These are phyloP conservation scores for Plasmodium reichenowi DNA, from an alignment of 169 alveolate genomes.

Conservation along the genomic window DNA sequence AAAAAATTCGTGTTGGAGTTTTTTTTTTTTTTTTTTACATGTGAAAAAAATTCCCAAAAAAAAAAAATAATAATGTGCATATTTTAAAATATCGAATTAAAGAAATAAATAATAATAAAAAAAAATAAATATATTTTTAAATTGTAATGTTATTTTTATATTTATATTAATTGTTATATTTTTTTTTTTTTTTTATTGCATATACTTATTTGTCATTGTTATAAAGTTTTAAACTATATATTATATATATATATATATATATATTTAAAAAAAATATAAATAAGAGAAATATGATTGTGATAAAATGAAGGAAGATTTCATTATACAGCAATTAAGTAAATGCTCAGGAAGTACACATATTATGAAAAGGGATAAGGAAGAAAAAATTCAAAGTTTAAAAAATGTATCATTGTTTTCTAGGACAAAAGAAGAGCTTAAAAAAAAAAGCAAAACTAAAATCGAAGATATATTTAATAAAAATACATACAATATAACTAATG, in stretches of 20 bases:
- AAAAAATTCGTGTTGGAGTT: neutral
- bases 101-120: no score
- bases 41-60: neutral
- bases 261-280: neutral
- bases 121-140: no score
- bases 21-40: neutral
- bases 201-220: no score
- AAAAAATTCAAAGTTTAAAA: conserved; percentile 12
- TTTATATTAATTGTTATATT: no score
- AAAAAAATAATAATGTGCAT: no score
- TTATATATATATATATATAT: no score
- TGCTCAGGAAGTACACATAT: conserved; percentile 21
- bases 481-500: conserved; percentile 17
- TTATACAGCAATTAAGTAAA: conserved; percentile 24
- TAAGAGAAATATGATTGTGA: conserved; percentile 28
- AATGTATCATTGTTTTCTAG: conserved; percentile 7
- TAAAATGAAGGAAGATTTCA: conserved; percentile 46
- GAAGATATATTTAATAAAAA: conserved; percentile 14
- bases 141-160: no score
- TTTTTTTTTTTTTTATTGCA: no score
- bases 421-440: conserved; percentile 12
- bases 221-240: no score
- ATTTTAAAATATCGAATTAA: no score
- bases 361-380: conserved; percentile 7
- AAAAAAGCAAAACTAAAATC: conserved; percentile 25